Evolutionary conservation across 2,329 filamentous ascomycete species (phyloP).

Genomic region (Fusarium pseudoanthophilum): DNA sequence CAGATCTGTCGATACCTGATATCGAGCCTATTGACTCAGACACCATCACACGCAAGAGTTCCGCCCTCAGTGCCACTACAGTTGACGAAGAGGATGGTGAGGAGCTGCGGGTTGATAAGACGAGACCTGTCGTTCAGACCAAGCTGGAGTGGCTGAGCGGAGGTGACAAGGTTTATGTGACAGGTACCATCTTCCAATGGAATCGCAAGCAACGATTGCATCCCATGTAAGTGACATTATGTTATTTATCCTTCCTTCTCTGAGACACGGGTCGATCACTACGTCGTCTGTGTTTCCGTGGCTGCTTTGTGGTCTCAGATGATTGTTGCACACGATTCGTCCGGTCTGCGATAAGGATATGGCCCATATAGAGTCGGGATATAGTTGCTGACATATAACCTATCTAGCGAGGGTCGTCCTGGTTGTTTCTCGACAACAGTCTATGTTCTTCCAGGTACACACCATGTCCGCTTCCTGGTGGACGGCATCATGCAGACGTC

Average conservation of each 20-base stretch:
- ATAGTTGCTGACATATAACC: constrained; percentile 32
- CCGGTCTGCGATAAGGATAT: background rate
- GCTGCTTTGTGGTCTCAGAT: constrained; percentile 38
- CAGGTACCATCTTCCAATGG: constrained; percentile 97
- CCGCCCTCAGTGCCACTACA: constrained; percentile 69
- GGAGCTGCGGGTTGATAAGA: constrained; percentile 79
- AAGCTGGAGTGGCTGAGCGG: constrained; percentile 84
- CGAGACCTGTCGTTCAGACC: constrained; percentile 82
- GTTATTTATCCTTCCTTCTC: constrained; percentile 8
- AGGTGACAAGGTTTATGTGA: constrained; percentile 94
- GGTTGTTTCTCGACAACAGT: constrained; percentile 80
- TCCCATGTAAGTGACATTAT: constrained; percentile 74
- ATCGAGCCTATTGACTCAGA: constrained; percentile 62
- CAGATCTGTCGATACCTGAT: constrained; percentile 65
- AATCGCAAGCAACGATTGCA: constrained; percentile 91
- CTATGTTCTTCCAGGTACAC: constrained; percentile 89
- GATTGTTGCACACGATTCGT: constrained; percentile 32
- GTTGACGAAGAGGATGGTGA: constrained; percentile 83
- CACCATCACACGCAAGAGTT: constrained; percentile 64
- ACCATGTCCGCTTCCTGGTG: constrained; percentile 96
- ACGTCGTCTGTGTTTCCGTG: constrained; percentile 43
- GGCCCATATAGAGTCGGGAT: background rate
- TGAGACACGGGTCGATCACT: constrained; percentile 39
- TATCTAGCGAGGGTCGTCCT: constrained; percentile 62
- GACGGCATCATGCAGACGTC: constrained; percentile 94